Evolutionary conservation across 1,284 basidiomycete species (phyloP), one percentile per base, ranked within the genome.

Genomic region (Singerocomus inundabilis): DNA sequence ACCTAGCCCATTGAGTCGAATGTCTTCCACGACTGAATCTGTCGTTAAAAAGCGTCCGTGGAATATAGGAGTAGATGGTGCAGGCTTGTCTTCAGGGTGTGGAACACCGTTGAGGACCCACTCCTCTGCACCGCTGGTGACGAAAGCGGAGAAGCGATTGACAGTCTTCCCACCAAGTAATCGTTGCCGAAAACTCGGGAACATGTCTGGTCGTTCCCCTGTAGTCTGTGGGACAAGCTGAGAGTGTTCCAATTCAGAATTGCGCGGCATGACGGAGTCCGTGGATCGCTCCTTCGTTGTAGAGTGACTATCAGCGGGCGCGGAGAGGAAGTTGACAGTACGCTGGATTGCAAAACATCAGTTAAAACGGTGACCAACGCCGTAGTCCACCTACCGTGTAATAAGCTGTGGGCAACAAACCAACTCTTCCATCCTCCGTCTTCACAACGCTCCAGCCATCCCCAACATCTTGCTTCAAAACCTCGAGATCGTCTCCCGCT

Each of bases 101-200:
- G 60, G 52, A 28, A 49, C 65, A 4, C 87, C 88, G 43, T 84
- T 80, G 16, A 91, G 74, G 6, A 91, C 76, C 71, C 83, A 91
- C 49, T 85, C 84, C 64, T 93, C 91, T 7, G 89, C 90, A 34
- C 91, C 90, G 53, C 84, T 88, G 2, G 86, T 89, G 18, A 93
- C 91, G 63, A 92, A 93, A 54, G 77, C 84, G 0, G 87, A 89
- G 70, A 92, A 93, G 16, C 90, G 77, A 63, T 93, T 91, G 49
- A 92, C 69, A 43, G 79, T 81, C 68, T 84, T 88, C 6, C 88
- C 86, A 24, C 88, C 83, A 1, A 92, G 78, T 0, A 91, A 72
- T 54, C 80, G 85, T 42, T 82, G 78, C 6, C 82, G 73, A 58
- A 89, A 85, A 66, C 79, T 87, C 2, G 86, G 84, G 55, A 87